A percentile compares a stretch with the other conserved stretches of the same genome.
Conservation (phyloP, 345 rosid species). For the Dimocarpus longan region DNA sequence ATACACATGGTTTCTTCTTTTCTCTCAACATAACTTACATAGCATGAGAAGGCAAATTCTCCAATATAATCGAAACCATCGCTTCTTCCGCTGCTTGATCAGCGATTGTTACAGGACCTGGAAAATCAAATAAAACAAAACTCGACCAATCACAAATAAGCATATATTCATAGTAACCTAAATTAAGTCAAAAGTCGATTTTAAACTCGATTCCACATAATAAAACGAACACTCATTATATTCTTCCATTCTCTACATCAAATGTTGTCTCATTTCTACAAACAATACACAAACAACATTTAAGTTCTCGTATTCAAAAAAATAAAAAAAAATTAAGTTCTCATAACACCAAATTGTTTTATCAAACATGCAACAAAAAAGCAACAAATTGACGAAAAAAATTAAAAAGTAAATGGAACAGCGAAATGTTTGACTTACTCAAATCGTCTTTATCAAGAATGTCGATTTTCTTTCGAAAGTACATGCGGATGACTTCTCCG, state of each 20-base stretch:
- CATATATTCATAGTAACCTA: not conserved
- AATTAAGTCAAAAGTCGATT: not conserved
- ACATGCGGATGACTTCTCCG: conserved; percentile 77
- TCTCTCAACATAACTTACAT: conserved; percentile 51
- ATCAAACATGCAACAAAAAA: not conserved
- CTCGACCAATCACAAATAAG: not conserved
- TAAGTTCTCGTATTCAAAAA: too few species aligned
- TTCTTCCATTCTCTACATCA: not conserved
- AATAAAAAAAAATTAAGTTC: not conserved
- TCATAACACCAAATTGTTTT: not conserved
- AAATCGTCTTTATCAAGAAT: conserved; percentile 79
- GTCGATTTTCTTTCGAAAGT: conserved; percentile 81
- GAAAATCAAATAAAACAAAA: conserved; percentile 14
- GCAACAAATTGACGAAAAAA: not conserved
- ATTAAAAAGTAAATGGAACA: too few species aligned
- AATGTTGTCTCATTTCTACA: not conserved
- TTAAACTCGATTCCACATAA: not conserved
- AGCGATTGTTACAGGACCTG: conserved; percentile 98
- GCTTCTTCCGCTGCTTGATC: conserved; percentile 93
- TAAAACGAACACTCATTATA: not conserved
- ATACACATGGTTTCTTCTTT: too few species aligned
- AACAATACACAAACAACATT: not conserved
- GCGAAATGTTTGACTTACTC: conserved; percentile 45
- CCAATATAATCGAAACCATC: conserved; percentile 72
- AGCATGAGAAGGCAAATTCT: conserved; percentile 86